These are phyloP conservation scores for Candida succiphila DNA, from an alignment of 805 yeast species.

Conservation along the genomic window DNA sequence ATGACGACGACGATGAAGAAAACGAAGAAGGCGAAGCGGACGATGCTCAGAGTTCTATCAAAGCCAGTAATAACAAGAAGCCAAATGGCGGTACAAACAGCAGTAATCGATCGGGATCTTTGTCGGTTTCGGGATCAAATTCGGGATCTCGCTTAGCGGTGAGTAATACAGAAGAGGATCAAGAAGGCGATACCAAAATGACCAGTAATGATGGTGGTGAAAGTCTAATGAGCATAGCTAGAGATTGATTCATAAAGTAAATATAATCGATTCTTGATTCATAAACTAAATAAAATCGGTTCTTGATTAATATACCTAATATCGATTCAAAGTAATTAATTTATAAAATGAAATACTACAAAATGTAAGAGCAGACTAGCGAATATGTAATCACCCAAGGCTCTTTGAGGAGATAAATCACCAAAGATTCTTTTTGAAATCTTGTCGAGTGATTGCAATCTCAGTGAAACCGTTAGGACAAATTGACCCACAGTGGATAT, in stretches of 20 bases:
- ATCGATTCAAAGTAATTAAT: no score
- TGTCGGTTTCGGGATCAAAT: no score
- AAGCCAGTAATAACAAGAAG: constrained; percentile 2
- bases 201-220: constrained; percentile 19
- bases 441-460: constrained; percentile 52
- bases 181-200: constrained; percentile 8
- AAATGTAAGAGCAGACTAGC: constrained; percentile 88
- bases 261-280: not conserved
- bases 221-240: constrained; percentile 23
- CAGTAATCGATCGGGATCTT: not conserved
- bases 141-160: no score
- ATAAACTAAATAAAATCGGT: no score
- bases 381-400: constrained; percentile 81
- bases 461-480: constrained; percentile 72
- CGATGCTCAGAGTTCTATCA: not conserved
- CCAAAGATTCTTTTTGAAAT: constrained; percentile 12
- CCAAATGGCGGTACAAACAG: constrained; percentile 3
- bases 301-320: no score
- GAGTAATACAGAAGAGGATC: constrained; percentile 1
- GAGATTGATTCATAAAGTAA: constrained; percentile 6
- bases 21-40: constrained; percentile 7
- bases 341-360: constrained; percentile 82
- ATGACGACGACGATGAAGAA: constrained; percentile 4
- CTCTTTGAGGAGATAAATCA: constrained; percentile 30
- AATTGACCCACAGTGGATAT: constrained; percentile 91